Conservation (phyloP, 495 filamentous ascomycete genomes). For the Neurospora intermedia region DNA sequence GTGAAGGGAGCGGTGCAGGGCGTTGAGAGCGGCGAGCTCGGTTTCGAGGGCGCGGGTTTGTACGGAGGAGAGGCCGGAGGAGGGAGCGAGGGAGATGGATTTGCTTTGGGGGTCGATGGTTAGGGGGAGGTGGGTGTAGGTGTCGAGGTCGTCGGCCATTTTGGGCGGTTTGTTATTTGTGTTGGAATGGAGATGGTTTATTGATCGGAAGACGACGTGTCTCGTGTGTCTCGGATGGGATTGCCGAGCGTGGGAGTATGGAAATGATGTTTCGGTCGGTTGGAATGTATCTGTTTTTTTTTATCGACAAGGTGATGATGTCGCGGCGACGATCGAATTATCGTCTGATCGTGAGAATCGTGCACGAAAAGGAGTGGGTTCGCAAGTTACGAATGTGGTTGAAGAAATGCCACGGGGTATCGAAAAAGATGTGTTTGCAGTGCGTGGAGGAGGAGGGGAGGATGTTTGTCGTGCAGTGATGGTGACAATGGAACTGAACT, state of each 20-base stretch:
- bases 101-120: slow-evolving; percentile 70
- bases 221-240: background rate
- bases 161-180: slow-evolving; percentile 4
- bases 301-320: background rate
- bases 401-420: background rate
- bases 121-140: slow-evolving; percentile 75
- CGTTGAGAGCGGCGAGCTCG: slow-evolving; percentile 63
- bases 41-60: slow-evolving; percentile 34
- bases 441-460: background rate
- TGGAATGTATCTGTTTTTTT: background rate
- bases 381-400: background rate
- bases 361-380: background rate
- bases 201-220: background rate
- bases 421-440: background rate
- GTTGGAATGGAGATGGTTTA: background rate
- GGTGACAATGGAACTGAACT: background rate
- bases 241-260: background rate
- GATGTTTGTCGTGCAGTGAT: background rate
- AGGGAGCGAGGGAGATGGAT: slow-evolving; percentile 33
- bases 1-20: slow-evolving; percentile 61
- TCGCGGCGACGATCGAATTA: background rate
- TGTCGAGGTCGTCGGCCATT: slow-evolving; percentile 52
- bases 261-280: background rate
- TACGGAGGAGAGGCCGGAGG: background rate
- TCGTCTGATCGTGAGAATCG: background rate